Conservation (phyloP, 116 monocot genomes). For the Trichopus zeylanicus region DNA sequence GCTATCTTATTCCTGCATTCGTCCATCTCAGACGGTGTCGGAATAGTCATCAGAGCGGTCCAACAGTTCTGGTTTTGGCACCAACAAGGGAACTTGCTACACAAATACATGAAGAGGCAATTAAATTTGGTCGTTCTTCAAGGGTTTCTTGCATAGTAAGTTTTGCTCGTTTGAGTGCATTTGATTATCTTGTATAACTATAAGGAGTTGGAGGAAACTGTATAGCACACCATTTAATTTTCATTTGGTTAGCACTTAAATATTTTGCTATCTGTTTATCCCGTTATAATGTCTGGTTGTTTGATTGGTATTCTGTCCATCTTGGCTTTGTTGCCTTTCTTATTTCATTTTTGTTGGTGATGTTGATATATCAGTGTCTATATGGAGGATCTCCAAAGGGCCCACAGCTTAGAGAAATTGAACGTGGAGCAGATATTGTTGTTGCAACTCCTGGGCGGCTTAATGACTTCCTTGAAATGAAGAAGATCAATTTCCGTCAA, state of each 20-base stretch:
- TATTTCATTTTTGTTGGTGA: neutral
- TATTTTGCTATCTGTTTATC: too few species aligned
- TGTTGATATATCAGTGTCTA: constrained; percentile 23
- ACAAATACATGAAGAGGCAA: constrained; percentile 49
- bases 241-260: too few species aligned
- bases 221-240: too few species aligned
- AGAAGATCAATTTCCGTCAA: constrained; percentile 31
- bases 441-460: constrained; percentile 53
- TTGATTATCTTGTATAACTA: neutral
- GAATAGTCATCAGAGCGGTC: constrained; percentile 36
- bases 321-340: neutral
- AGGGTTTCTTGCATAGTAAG: constrained; percentile 45
- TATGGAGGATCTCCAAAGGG: constrained; percentile 56
- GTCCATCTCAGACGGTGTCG: constrained; percentile 37
- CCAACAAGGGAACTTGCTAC: constrained; percentile 49
- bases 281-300: neutral
- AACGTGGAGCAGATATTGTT: constrained; percentile 41
- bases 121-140: constrained; percentile 49
- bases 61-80: constrained; percentile 41
- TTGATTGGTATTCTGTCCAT: neutral
- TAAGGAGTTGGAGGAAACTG: too few species aligned
- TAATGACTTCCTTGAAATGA: constrained; percentile 46
- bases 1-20: constrained; percentile 59
- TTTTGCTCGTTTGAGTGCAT: too few species aligned
- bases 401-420: constrained; percentile 44